Conservation (phyloP, 495 filamentous ascomycete species). For the Penicillium lividum region DNA sequence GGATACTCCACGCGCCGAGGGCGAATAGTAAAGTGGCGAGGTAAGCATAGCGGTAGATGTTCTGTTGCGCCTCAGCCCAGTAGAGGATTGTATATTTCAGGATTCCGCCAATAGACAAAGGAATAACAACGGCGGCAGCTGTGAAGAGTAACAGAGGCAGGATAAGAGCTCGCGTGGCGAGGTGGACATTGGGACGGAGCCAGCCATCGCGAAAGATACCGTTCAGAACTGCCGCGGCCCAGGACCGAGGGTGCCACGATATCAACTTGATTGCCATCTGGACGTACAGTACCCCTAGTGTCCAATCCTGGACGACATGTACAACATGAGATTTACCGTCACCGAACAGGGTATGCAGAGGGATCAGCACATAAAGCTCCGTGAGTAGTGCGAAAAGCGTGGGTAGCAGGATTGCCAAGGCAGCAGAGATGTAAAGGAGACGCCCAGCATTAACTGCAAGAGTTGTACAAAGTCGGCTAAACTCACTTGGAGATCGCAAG, state of each 20-base stretch:
- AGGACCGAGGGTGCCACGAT: slow-evolving; percentile 61
- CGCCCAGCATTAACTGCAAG: slow-evolving; percentile 26
- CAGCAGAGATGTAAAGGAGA: slow-evolving; percentile 70
- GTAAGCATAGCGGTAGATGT: slow-evolving; percentile 74
- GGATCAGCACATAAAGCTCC: slow-evolving; percentile 87
- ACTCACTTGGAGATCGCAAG: slow-evolving; percentile 37
- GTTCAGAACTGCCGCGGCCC: slow-evolving; percentile 70
- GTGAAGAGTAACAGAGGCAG: slow-evolving; percentile 67
- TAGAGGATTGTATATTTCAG: slow-evolving; percentile 45
- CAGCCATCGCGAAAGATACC: slow-evolving; percentile 78
- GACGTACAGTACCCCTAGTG: slow-evolving; percentile 86
- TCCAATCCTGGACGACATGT: slow-evolving; percentile 91
- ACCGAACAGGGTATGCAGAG: slow-evolving; percentile 77
- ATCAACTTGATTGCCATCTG: slow-evolving; percentile 78
- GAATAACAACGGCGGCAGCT: slow-evolving; percentile 57
- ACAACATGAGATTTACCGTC: slow-evolving; percentile 65
- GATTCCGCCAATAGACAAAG: slow-evolving; percentile 51
- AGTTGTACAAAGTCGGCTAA: slow-evolving; percentile 15
- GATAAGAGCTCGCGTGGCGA: slow-evolving; percentile 82
- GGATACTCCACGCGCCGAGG: slow-evolving; percentile 40
- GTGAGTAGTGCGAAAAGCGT: slow-evolving; percentile 78
- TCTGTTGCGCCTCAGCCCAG: slow-evolving; percentile 46
- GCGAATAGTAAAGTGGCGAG: slow-evolving; percentile 56
- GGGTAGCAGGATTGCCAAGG: slow-evolving; percentile 75
- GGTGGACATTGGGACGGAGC: slow-evolving; percentile 71